Base-by-base conservation (phyloP, 164 flowering plant species). In the Aristolochia fimbriata region DNA sequence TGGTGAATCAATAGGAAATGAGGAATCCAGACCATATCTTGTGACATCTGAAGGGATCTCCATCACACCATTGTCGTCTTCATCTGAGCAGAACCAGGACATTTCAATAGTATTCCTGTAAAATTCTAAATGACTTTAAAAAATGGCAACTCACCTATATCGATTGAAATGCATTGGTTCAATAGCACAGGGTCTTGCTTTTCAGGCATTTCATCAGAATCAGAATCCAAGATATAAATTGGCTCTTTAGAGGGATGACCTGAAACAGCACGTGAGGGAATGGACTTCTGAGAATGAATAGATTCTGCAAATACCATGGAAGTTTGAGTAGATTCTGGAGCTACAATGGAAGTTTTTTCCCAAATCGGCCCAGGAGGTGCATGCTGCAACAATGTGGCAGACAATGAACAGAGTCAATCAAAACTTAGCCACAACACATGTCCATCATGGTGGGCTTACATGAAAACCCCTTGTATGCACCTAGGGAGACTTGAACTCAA, bases 271-370 rank as follows among this genome's bases (percentile, higher is more conserved):
- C 77, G 78, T 77, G 84, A 77, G 31, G 86, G 73, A 16, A 23
- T 1, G 5, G 68, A 48, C 16, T 75, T 80, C 71, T 77, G 70
- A 53, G 63, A 51, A 15, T 22, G 59, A 27, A 74, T 69, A 60
- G 62, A 62, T 70, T 74, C 72, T 53, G 80, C 69, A 51, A 76
- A 78, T 65, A 85, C 77, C 48, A 54, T 21, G 57, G 67, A 81
- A 62, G 83, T 70, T 68, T 82, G 59, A 27, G 76, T 69, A 60
- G 62, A 62, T 70, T 74, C 72, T 53, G 80, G 70, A 51, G 77
- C 79, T 65, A 85, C 77, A 47, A 54, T 21, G 57, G 67, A 81
- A 62, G 83, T 70, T 68, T 82, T 71, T n/a, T 83, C 80, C 69
- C 66, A 73, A 23, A 85, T 68, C 60, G 70, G 80, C 10, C 86